Evolutionary conservation across 108 stramenopile species (phyloP).

Genomic region (Aurantiochytrium sp.): DNA sequence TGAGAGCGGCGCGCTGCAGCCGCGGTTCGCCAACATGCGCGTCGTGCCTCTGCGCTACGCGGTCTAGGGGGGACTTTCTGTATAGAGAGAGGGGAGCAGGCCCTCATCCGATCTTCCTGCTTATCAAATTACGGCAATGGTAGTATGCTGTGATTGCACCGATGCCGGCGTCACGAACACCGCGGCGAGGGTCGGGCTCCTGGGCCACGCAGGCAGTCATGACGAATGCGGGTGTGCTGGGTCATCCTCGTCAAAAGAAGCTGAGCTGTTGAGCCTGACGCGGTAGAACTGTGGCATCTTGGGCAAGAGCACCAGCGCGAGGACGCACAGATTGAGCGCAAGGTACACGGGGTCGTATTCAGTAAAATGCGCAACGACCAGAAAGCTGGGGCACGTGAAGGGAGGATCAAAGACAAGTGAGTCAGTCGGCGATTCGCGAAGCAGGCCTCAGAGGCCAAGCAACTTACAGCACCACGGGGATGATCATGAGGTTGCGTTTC

Average conservation of each 20-base stretch:
- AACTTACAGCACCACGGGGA: slow-evolving; percentile 26
- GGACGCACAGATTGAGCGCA: background rate
- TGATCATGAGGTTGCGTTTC: slow-evolving; percentile 26
- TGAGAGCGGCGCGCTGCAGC: background rate
- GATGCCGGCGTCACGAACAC: no score
- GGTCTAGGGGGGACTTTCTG: background rate
- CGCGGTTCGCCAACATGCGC: background rate
- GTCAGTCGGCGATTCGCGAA: background rate
- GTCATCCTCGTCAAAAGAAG: background rate
- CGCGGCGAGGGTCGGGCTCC: no score
- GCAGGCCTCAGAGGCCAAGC: background rate
- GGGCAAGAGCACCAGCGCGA: background rate
- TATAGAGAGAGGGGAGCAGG: background rate
- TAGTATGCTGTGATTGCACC: no score
- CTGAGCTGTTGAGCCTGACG: background rate
- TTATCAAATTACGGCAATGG: no score
- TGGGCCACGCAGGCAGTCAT: no score
- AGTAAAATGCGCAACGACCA: background rate
- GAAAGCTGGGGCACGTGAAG: background rate
- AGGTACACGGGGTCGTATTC: slow-evolving; percentile 25
- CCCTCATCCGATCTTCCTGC: background rate
- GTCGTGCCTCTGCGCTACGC: background rate
- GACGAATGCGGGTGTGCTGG: background rate
- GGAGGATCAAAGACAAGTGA: background rate
- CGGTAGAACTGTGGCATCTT: slow-evolving; percentile 23